Evolutionary conservation across 305 asterid genomes (phyloP).

Genomic region (Fraxinus albicans): DNA sequence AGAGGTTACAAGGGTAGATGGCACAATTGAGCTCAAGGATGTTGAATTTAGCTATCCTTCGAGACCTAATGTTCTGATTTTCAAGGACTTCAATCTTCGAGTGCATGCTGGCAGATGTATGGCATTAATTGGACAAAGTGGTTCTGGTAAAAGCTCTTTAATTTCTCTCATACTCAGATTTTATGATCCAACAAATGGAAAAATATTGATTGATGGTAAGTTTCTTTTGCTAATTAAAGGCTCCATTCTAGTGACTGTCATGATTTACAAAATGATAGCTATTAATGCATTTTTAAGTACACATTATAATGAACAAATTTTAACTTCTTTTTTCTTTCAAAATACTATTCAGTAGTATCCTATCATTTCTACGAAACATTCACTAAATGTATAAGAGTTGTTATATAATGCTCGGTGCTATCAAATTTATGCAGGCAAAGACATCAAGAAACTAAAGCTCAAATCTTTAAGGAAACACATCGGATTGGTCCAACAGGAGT

Average conservation of each 20-base stretch:
- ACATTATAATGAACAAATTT: neutral
- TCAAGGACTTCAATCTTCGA: conserved; percentile 76
- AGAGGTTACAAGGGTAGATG: conserved; percentile 61
- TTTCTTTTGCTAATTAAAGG: neutral
- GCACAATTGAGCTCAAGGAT: conserved; percentile 77
- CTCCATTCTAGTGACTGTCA: neutral
- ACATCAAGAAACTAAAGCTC: conserved; percentile 73
- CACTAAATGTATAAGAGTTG: neutral
- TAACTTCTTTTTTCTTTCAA: neutral
- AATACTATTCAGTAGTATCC: neutral
- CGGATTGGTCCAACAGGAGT: conserved; percentile 91
- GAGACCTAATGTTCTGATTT: conserved; percentile 71
- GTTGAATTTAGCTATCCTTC: conserved; percentile 93
- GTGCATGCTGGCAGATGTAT: conserved; percentile 78
- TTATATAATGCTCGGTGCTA: neutral
- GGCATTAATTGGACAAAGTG: conserved; percentile 96
- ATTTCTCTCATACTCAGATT: conserved; percentile 77
- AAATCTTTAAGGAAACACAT: conserved; percentile 82
- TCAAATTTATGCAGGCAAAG: conserved; percentile 59
- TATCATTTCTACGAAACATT: neutral
- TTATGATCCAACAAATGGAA: conserved; percentile 84
- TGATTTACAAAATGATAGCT: neutral
- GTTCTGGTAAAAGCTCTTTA: conserved; percentile 94
- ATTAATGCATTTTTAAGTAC: neutral
- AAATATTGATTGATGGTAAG: conserved; percentile 76